These are phyloP conservation scores for Cercospora sp. DNA, from an alignment of 2,329 filamentous ascomycete species.

Conservation along the genomic window DNA sequence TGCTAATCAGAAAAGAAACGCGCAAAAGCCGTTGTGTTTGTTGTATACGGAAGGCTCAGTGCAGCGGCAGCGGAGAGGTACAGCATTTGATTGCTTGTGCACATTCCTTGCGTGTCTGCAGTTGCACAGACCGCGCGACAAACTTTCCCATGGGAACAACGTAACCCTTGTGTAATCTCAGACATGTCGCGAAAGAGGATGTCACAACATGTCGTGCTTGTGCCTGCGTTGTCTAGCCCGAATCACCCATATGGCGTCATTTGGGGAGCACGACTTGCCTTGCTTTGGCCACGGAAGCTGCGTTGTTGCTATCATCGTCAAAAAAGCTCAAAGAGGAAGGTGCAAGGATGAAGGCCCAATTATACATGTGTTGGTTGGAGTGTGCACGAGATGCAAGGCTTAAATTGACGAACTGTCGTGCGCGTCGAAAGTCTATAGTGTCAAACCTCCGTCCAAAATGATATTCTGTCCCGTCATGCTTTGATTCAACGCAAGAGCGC, in stretches of 20 bases:
- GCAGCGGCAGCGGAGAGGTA: not conserved
- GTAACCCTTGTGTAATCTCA: slow-evolving; percentile 7
- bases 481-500: slow-evolving; percentile 51
- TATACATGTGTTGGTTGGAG: not conserved
- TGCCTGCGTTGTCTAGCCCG: not conserved
- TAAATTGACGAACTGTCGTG: not conserved
- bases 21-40: not conserved
- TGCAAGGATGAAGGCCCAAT: not conserved
- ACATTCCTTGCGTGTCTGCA: slow-evolving; percentile 10
- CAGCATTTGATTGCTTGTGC: slow-evolving; percentile 4
- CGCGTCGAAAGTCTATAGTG: slow-evolving; percentile 15
- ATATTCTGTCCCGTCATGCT: slow-evolving; percentile 56
- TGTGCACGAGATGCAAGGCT: not conserved
- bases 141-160: slow-evolving; percentile 2
- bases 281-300: not conserved
- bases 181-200: not conserved
- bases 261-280: not conserved
- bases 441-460: slow-evolving; percentile 48
- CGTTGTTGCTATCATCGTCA: not conserved
- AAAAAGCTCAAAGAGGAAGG: not conserved
- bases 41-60: not conserved
- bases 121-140: slow-evolving; percentile 12
- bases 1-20: not conserved
- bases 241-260: not conserved
- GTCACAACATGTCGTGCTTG: slow-evolving; percentile 5